Evolutionary conservation across 257 asterid species (phyloP).

Genomic region (Scutellaria barbata): DNA sequence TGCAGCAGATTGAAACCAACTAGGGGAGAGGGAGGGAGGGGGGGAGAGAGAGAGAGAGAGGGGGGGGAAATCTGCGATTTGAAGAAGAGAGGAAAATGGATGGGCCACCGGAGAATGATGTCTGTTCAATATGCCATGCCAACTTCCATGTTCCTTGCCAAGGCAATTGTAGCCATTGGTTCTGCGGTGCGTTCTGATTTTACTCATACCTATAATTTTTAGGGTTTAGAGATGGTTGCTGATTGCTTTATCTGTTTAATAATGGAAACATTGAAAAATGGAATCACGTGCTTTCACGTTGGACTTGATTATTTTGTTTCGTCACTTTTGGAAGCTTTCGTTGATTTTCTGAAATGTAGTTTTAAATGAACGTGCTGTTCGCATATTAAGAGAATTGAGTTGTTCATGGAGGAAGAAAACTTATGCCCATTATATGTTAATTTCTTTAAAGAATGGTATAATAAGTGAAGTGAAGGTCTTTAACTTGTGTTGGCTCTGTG

Average conservation of each 20-base stretch:
- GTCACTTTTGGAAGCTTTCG: constrained; percentile 2
- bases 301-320: background rate
- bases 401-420: background rate
- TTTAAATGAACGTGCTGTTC: background rate
- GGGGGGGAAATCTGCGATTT: background rate
- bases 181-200: constrained; percentile 64
- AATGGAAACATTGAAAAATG: background rate
- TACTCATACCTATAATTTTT: background rate
- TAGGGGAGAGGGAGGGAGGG: constrained; percentile 1
- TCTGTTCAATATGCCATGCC: constrained; percentile 82
- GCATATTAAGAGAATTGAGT: constrained; percentile 1
- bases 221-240: background rate
- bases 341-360: background rate
- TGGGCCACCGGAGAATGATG: constrained; percentile 78
- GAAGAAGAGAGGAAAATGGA: constrained; percentile 56
- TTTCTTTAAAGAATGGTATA: background rate
- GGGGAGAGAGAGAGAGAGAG: constrained; percentile 8
- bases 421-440: background rate
- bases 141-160: constrained; percentile 77
- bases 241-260: background rate
- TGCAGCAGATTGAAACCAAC: background rate
- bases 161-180: constrained; percentile 97
- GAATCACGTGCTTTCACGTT: background rate
- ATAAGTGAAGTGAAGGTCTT: background rate
- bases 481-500: background rate